These are phyloP conservation scores for Capsella bursapastoris DNA, from an alignment of 345 rosid species.

Conservation along the genomic window DNA sequence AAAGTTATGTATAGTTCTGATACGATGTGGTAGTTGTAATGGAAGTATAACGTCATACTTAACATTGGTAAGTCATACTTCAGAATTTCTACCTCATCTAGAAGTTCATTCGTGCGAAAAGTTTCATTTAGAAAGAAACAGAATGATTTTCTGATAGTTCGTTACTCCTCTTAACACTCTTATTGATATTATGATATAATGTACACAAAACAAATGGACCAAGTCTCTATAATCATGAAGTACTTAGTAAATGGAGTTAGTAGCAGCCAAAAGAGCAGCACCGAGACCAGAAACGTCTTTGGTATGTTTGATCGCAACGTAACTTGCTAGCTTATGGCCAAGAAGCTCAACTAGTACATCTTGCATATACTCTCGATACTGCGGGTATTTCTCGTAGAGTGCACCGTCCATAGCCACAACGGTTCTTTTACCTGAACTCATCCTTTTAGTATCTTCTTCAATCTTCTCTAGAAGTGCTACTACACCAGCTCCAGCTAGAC, in stretches of 20 bases:
- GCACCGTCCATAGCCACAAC: constrained; percentile 95
- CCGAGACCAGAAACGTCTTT: constrained; percentile 93
- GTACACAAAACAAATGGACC: constrained; percentile 19
- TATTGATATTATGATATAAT: constrained; percentile 2
- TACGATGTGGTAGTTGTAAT: too few species aligned
- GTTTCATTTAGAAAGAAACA: background rate
- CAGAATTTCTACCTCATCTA: background rate
- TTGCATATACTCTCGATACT: constrained; percentile 67
- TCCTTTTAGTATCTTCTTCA: constrained; percentile 66
- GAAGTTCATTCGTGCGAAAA: background rate
- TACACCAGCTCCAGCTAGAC: constrained; percentile 91
- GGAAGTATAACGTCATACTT: too few species aligned
- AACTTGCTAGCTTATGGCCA: constrained; percentile 55
- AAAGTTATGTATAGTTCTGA: too few species aligned
- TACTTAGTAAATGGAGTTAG: constrained; percentile 62
- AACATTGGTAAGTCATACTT: too few species aligned
- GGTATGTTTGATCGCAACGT: constrained; percentile 65
- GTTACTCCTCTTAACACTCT: background rate
- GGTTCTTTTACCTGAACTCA: constrained; percentile 58
- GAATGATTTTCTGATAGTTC: background rate
- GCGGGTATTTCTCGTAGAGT: constrained; percentile 71
- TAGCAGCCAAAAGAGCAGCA: constrained; percentile 86
- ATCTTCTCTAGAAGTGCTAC: constrained; percentile 82
- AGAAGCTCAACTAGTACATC: constrained; percentile 72
- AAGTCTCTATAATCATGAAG: background rate